A percentile compares a stretch with the other conserved stretches of the same genome.
phyloP scores from a whole-genome alignment of 2,329 filamentous ascomycete genomes.

The Penicillium thymicola region DNA sequence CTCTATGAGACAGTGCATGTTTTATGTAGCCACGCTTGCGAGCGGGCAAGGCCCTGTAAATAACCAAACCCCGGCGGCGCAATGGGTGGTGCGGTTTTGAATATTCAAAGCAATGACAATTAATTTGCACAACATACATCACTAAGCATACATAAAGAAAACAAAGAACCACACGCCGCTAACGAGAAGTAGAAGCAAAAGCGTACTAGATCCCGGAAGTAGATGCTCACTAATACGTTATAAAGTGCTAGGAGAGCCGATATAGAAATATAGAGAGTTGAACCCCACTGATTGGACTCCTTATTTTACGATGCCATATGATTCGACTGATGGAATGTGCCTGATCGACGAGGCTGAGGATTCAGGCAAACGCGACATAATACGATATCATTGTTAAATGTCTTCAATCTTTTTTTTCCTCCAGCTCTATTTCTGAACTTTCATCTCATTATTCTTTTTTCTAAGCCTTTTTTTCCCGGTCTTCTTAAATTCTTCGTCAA shows the following conservation, averaged over 20 bases:
- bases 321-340: neutral
- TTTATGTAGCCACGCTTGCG: neutral
- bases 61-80: neutral
- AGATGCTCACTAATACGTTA: no score
- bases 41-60: neutral
- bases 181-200: no score
- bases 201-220: no score
- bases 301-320: no score
- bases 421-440: neutral
- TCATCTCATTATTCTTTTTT: neutral
- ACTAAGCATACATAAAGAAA: no score
- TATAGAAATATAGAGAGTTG: no score
- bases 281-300: no score
- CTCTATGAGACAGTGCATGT: neutral
- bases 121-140: no score
- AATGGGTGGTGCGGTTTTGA: neutral
- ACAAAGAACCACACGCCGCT: no score
- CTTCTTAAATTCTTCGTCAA: neutral
- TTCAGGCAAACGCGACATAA: no score
- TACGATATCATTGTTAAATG: neutral
- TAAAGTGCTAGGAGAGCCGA: no score
- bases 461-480: neutral
- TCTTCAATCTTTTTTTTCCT: neutral
- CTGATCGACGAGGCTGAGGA: no score
- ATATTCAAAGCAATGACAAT: neutral